A percentile compares a stretch with the other conserved stretches of the same genome.
These are phyloP conservation scores for Trametes elegans DNA, from an alignment of 768 basidiomycete genomes.

Conservation along the genomic window DNA sequence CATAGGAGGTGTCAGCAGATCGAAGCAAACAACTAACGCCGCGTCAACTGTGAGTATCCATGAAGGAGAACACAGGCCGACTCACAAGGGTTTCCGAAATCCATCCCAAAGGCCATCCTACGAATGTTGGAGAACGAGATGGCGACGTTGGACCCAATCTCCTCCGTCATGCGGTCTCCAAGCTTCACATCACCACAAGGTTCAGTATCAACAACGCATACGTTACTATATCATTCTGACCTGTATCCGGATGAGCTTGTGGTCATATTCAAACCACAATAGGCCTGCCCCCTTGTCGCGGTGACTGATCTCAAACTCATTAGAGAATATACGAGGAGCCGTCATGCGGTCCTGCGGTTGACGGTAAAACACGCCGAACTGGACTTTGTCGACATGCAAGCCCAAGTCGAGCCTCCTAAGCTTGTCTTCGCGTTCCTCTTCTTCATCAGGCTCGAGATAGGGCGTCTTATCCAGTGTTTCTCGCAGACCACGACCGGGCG, in stretches of 20 bases:
- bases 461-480: constrained; percentile 32
- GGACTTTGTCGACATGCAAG: constrained; percentile 58
- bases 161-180: constrained; percentile 53
- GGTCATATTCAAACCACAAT: constrained; percentile 64
- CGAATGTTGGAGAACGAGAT: constrained; percentile 58
- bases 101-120: constrained; percentile 58
- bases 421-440: constrained; percentile 33
- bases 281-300: constrained; percentile 44
- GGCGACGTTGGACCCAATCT: constrained; percentile 48
- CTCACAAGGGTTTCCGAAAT: constrained; percentile 63
- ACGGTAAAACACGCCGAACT: constrained; percentile 63
- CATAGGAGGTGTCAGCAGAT: constrained; percentile 60
- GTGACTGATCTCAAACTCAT: constrained; percentile 65
- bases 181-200: constrained; percentile 38
- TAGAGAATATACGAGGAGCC: constrained; percentile 47
- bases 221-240: constrained; percentile 34
- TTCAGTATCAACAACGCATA: background rate
- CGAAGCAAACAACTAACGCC: constrained; percentile 67
- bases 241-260: constrained; percentile 61
- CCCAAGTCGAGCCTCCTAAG: constrained; percentile 42
- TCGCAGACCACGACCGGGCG: background rate
- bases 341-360: constrained; percentile 14
- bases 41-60: background rate
- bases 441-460: constrained; percentile 31
- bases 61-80: constrained; percentile 2